phyloP scores from a whole-genome alignment of 805 yeast genomes.

The Candida suzukii region DNA sequence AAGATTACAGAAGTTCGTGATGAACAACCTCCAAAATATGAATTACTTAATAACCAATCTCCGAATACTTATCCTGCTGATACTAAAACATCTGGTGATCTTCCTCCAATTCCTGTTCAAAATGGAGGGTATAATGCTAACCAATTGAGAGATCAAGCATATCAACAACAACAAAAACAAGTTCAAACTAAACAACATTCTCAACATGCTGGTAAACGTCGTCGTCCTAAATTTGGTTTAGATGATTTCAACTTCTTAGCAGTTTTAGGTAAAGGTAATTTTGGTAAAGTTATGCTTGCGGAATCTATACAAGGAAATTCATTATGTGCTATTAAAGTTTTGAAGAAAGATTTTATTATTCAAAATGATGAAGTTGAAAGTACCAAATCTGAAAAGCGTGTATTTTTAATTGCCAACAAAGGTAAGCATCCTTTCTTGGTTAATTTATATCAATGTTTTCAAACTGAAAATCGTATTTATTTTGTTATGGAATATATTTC shows the following conservation, averaged over 20 bases:
- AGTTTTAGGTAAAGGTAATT: constrained; percentile 96
- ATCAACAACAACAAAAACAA: constrained; percentile 2
- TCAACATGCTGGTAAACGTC: constrained; percentile 17
- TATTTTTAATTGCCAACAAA: constrained; percentile 64
- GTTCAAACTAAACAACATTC: neutral
- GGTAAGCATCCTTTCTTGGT: constrained; percentile 90
- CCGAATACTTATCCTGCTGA: neutral
- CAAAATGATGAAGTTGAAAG: constrained; percentile 96
- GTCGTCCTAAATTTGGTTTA: constrained; percentile 73
- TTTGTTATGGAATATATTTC: constrained; percentile 98
- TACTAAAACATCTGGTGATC: neutral
- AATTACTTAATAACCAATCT: too few species aligned
- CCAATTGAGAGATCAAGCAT: neutral
- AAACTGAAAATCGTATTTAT: constrained; percentile 93
- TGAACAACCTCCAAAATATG: too few species aligned
- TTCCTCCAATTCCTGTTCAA: neutral
- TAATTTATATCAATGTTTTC: constrained; percentile 91
- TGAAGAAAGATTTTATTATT: constrained; percentile 91
- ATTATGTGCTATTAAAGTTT: constrained; percentile 91
- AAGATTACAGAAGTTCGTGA: too few species aligned
- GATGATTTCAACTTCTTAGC: constrained; percentile 94
- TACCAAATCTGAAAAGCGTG: constrained; percentile 90
- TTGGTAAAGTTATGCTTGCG: constrained; percentile 97
- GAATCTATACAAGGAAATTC: constrained; percentile 78
- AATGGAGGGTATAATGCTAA: neutral